A percentile compares a stretch with the other conserved stretches of the same genome.
Evolutionary conservation across 495 filamentous ascomycete species (phyloP).

Genomic region (Xylaria scruposa): DNA sequence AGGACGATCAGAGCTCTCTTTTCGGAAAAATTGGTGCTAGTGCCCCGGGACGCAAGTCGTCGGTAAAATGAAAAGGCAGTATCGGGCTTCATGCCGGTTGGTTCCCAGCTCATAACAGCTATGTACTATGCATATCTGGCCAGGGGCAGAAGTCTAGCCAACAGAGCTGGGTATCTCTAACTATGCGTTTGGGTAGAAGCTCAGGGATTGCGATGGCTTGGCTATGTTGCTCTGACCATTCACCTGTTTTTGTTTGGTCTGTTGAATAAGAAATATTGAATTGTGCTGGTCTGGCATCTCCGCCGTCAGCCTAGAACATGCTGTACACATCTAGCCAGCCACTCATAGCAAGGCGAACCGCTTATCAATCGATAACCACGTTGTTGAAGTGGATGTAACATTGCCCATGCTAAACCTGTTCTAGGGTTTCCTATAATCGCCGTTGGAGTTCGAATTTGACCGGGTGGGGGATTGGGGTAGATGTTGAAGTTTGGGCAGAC

Average conservation of each 20-base stretch:
- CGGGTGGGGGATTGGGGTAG: background rate
- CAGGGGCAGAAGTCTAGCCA: slow-evolving; percentile 16
- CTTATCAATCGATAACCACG: slow-evolving; percentile 8
- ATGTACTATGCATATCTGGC: slow-evolving; percentile 7
- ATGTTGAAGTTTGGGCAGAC: background rate
- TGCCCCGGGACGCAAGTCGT: background rate
- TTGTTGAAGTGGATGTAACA: background rate
- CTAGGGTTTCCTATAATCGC: background rate
- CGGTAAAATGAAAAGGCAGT: slow-evolving; percentile 24
- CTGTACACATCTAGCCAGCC: background rate
- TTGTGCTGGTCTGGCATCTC: slow-evolving; percentile 1
- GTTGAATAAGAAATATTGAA: slow-evolving; percentile 21
- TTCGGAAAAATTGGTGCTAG: slow-evolving; percentile 11
- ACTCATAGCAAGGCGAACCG: background rate
- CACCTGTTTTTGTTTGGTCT: background rate
- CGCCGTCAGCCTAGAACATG: slow-evolving; percentile 15
- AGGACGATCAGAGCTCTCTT: slow-evolving; percentile 20
- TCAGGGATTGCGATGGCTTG: background rate
- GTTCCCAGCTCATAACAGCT: background rate
- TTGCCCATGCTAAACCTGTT: background rate
- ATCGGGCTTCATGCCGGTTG: slow-evolving; percentile 12
- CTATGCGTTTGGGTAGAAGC: background rate
- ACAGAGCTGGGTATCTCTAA: background rate
- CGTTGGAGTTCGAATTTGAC: background rate
- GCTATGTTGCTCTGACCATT: slow-evolving; percentile 6